Conservation (phyloP, 2,329 filamentous ascomycete genomes). For the Coleophoma crateriformis region DNA sequence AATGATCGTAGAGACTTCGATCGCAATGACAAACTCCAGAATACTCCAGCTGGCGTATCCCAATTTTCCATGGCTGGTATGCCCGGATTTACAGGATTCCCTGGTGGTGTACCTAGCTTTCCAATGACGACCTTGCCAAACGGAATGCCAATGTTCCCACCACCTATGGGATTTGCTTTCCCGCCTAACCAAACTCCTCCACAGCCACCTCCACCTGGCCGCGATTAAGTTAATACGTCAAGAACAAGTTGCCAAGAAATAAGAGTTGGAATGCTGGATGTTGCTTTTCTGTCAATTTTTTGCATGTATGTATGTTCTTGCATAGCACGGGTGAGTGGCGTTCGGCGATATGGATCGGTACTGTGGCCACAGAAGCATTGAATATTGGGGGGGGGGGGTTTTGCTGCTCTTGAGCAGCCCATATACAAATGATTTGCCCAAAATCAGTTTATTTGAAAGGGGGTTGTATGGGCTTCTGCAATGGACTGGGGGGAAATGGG, state of each 20-base stretch:
- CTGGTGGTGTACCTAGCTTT: slow-evolving; percentile 20
- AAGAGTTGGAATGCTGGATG: too few species aligned
- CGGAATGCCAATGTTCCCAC: slow-evolving; percentile 40
- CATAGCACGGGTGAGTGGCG: background rate
- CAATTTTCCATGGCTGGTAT: slow-evolving; percentile 8
- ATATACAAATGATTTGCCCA: too few species aligned
- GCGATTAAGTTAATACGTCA: background rate
- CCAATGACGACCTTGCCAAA: slow-evolving; percentile 37
- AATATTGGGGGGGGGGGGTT: too few species aligned
- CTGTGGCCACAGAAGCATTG: too few species aligned
- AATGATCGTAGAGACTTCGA: slow-evolving; percentile 9
- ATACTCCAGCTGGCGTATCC: slow-evolving; percentile 10
- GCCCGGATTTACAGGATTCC: slow-evolving; percentile 26
- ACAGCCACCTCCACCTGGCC: slow-evolving; percentile 16
- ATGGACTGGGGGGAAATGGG: too few species aligned
- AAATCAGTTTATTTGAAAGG: too few species aligned
- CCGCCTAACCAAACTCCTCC: slow-evolving; percentile 19
- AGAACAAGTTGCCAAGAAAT: too few species aligned
- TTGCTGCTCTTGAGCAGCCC: too few species aligned
- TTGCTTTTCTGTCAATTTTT: background rate
- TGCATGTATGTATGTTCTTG: background rate
- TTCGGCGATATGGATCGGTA: background rate
- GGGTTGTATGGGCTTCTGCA: too few species aligned
- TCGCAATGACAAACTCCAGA: slow-evolving; percentile 3
- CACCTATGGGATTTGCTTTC: slow-evolving; percentile 36